Percentiles rank a stretch among this genome's conserved stretches.
phyloP scores from a whole-genome alignment of 2,329 filamentous ascomycete species.

The Pseudogymnoascus sp. region DNA sequence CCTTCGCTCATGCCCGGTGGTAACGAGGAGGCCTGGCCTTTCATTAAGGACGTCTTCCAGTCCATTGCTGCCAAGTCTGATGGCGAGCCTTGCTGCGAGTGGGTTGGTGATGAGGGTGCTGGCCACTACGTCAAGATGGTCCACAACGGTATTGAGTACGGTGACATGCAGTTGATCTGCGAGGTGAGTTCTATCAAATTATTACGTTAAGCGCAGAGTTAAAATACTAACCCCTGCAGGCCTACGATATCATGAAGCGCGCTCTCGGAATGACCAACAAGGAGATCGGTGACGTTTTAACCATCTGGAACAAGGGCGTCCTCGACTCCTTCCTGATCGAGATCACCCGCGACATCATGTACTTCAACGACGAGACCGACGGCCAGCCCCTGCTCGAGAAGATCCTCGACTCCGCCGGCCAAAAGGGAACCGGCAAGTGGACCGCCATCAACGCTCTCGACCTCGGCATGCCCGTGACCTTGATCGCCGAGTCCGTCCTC shows the following conservation, averaged over 20 bases:
- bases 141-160: conserved; percentile 99
- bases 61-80: conserved; percentile 96
- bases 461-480: conserved; percentile 94
- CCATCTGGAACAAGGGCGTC: conserved; percentile 97
- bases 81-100: conserved; percentile 95
- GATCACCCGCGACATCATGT: conserved; percentile 97
- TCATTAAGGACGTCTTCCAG: conserved; percentile 99
- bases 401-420: conserved; percentile 95
- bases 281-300: conserved; percentile 92
- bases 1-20: conserved; percentile 98
- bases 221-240: conserved; percentile 44
- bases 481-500: conserved; percentile 96
- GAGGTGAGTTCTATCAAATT: conserved; percentile 57
- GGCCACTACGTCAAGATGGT: conserved; percentile 99
- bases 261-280: conserved; percentile 81
- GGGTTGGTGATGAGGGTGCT: conserved; percentile 98
- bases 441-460: conserved; percentile 98
- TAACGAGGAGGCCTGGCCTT: conserved; percentile 94
- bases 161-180: conserved; percentile 99
- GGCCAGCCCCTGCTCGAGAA: conserved; percentile 90
- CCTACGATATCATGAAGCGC: conserved; percentile 99
- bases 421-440: conserved; percentile 99
- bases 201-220: background rate
- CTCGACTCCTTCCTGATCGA: conserved; percentile 99
- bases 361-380: conserved; percentile 86